These are phyloP conservation scores for Apophysomyces sp. DNA, from an alignment of 371 early-diverging fungal species.

Conservation along the genomic window DNA sequence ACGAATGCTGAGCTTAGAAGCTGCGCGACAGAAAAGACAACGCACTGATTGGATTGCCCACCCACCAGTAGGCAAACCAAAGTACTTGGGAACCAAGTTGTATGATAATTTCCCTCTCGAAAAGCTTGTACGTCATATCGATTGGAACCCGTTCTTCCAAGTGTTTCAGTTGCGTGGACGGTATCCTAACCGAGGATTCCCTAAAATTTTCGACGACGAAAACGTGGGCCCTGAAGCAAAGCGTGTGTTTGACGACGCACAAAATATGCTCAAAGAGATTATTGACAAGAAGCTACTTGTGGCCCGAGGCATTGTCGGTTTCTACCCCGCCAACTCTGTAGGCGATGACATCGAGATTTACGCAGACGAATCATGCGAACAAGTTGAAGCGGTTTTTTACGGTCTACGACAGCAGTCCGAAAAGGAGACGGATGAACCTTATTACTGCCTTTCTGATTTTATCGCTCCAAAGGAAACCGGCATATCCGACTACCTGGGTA, in stretches of 20 bases:
- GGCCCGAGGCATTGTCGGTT: constrained; percentile 79
- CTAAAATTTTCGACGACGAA: constrained; percentile 93
- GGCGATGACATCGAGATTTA: constrained; percentile 89
- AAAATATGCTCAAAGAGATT: constrained; percentile 75
- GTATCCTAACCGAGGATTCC: constrained; percentile 94
- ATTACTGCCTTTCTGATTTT: constrained; percentile 88
- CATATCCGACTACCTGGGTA: constrained; percentile 83
- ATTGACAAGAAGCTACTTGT: constrained; percentile 65
- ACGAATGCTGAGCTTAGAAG: constrained; percentile 64
- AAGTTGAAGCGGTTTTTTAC: constrained; percentile 69
- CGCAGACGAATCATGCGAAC: constrained; percentile 63
- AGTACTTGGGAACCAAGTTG: constrained; percentile 78
- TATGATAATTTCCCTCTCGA: constrained; percentile 74
- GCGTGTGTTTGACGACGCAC: constrained; percentile 84
- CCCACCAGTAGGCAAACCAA: constrained; percentile 71
- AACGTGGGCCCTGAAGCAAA: constrained; percentile 90
- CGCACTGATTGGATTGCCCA: constrained; percentile 67
- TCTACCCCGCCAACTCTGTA: constrained; percentile 85
- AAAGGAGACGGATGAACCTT: constrained; percentile 76
- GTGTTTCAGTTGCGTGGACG: constrained; percentile 93
- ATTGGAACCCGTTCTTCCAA: constrained; percentile 98
- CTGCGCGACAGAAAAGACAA: constrained; percentile 63
- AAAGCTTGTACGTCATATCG: constrained; percentile 74
- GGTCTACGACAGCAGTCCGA: constrained; percentile 78
- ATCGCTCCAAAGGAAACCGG: constrained; percentile 77